phyloP scores from a whole-genome alignment of 179 eudicot species.

The Drosera spatulata region DNA sequence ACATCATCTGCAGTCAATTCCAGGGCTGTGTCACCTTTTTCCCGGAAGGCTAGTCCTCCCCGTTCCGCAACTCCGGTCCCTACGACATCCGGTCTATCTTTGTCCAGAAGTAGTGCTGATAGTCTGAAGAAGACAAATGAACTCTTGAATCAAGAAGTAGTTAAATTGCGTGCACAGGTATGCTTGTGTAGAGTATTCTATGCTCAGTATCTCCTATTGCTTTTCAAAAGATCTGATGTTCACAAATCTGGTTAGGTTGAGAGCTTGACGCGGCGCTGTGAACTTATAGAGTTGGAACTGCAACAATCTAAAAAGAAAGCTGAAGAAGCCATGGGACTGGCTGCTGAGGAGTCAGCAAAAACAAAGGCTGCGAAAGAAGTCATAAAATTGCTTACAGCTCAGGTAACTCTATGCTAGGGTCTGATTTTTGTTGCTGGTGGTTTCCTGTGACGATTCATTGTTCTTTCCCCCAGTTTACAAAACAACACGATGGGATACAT shows the following conservation, averaged over 20 bases:
- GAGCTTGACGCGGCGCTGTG: conserved; percentile 59
- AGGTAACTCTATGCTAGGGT: conserved; percentile 28
- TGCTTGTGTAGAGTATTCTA: neutral
- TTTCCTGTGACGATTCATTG: no score
- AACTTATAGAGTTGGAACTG: conserved; percentile 71
- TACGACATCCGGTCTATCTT: conserved; percentile 79
- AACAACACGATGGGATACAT: no score
- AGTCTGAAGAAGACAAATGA: conserved; percentile 91
- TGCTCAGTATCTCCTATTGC: neutral
- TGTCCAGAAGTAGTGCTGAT: conserved; percentile 69
- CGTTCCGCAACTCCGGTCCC: conserved; percentile 97
- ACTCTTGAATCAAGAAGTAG: conserved; percentile 79
- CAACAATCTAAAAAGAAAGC: conserved; percentile 63
- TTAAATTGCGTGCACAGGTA: conserved; percentile 78
- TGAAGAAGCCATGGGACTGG: conserved; percentile 73
- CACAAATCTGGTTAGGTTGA: conserved; percentile 46
- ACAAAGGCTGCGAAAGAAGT: conserved; percentile 96
- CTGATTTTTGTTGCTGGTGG: neutral
- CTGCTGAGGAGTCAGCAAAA: conserved; percentile 89
- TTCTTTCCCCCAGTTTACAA: no score
- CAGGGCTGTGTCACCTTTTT: conserved; percentile 89
- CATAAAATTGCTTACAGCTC: conserved; percentile 83
- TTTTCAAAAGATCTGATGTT: conserved; percentile 7
- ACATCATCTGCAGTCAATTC: conserved; percentile 52
- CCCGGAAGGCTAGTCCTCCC: conserved; percentile 89